Evolutionary conservation across 768 basidiomycete species (phyloP).

Genomic region (Steccherinum ochraceum): DNA sequence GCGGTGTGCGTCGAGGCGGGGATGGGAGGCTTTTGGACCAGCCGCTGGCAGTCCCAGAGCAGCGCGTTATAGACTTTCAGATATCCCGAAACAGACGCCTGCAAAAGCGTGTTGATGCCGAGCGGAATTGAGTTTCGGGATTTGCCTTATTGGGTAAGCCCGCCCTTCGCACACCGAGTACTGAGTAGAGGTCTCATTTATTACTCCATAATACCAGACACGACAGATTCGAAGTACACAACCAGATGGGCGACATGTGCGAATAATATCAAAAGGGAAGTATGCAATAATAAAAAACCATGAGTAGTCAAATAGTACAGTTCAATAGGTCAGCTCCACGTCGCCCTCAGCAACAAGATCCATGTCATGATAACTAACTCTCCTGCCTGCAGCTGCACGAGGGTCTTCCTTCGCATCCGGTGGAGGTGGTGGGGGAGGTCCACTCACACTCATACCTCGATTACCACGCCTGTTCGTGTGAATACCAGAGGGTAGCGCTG

Average conservation of each 20-base stretch:
- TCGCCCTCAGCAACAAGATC: conserved; percentile 80
- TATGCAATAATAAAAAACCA: neutral
- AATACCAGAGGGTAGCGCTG: conserved; percentile 41
- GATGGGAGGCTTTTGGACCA: neutral
- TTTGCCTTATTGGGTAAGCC: neutral
- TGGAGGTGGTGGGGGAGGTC: conserved; percentile 72
- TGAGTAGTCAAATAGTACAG: neutral
- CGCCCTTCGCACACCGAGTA: neutral
- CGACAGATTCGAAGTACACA: neutral
- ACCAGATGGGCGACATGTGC: neutral
- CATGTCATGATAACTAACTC: conserved; percentile 94
- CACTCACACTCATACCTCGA: conserved; percentile 28
- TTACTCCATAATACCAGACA: neutral
- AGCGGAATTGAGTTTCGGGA: neutral
- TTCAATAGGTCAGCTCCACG: conserved; percentile 34
- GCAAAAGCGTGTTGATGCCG: too few relatives aligned
- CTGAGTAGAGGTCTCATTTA: neutral
- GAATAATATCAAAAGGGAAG: too few relatives aligned
- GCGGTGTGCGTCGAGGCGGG: neutral
- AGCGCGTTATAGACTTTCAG: neutral
- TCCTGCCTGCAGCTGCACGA: conserved; percentile 78
- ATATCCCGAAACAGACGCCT: neutral
- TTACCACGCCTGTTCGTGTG: conserved; percentile 31
- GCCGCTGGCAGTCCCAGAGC: neutral
- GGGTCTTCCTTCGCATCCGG: conserved; percentile 92